Conservation (phyloP, 164 flowering plant species). For the Santalum album region DNA sequence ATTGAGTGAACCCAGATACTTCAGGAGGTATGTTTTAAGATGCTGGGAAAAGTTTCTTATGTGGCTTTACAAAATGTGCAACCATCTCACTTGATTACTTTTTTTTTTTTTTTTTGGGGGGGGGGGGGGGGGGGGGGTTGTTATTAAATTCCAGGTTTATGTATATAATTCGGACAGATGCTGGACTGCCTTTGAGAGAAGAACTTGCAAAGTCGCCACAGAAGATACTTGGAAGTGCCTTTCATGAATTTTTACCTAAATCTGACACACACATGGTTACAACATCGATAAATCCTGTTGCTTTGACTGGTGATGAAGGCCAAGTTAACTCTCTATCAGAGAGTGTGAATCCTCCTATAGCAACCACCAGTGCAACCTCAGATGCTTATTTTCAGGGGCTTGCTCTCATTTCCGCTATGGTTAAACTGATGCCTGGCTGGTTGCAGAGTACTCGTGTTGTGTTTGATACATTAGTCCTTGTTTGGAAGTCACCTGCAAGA, state of each 20-base stretch:
- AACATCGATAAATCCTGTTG: conserved; percentile 32
- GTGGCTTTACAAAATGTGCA: background rate
- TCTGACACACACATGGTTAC: conserved; percentile 36
- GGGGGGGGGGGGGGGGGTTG: background rate
- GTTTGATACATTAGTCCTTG: conserved; percentile 76
- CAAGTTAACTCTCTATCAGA: conserved; percentile 32
- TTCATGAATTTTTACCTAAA: conserved; percentile 60
- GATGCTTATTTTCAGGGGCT: conserved; percentile 96
- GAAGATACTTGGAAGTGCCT: conserved; percentile 77
- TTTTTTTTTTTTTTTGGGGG: conserved; percentile 1
- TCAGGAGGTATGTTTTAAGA: conserved; percentile 62
- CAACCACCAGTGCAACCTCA: conserved; percentile 27
- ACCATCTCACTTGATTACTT: background rate
- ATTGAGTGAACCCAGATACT: conserved; percentile 73
- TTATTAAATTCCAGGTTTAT: conserved; percentile 54
- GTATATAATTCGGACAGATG: conserved; percentile 93
- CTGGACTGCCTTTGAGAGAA: conserved; percentile 96
- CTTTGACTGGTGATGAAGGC: conserved; percentile 45
- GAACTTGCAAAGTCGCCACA: conserved; percentile 97
- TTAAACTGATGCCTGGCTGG: conserved; percentile 92
- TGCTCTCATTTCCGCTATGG: conserved; percentile 68
- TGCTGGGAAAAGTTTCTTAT: background rate
- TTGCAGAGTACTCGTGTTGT: conserved; percentile 69
- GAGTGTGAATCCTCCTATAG: conserved; percentile 24
- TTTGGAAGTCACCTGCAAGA: conserved; percentile 96